These are phyloP conservation scores for Bondarzewia mesenterica DNA, from an alignment of 1,284 basidiomycete genomes.

Conservation along the genomic window DNA sequence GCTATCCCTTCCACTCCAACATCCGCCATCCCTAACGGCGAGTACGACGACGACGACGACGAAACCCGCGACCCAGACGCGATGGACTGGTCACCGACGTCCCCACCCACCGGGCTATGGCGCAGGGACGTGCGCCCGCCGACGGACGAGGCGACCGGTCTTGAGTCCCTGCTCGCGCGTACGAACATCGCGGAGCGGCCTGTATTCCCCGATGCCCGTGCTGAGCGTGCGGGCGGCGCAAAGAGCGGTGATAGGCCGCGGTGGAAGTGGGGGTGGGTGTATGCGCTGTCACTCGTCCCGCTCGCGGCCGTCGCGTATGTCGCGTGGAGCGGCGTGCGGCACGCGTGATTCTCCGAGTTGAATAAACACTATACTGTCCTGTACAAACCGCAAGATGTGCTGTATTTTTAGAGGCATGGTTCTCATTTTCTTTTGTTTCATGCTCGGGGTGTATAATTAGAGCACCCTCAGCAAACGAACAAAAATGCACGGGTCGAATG, in stretches of 20 bases:
- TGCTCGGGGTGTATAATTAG: too few relatives aligned
- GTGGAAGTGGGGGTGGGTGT: conserved; percentile 28
- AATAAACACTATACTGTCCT: too few relatives aligned
- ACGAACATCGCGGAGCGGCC: conserved; percentile 44
- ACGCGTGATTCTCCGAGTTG: too few relatives aligned
- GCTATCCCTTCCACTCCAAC: neutral
- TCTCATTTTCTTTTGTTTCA: too few relatives aligned
- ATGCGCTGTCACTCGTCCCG: conserved; percentile 25
- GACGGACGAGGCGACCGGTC: conserved; percentile 70
- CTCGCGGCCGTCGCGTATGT: conserved; percentile 8
- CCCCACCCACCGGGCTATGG: conserved; percentile 25
- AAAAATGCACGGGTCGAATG: too few relatives aligned
- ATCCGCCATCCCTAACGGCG: conserved; percentile 8
- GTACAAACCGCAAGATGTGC: too few relatives aligned
- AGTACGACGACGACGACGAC: conserved; percentile 18
- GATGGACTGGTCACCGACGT: conserved; percentile 65
- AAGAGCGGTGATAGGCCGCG: neutral
- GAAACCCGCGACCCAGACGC: conserved; percentile 36
- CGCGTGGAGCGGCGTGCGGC: conserved; percentile 1
- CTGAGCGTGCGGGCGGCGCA: neutral
- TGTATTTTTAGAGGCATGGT: too few relatives aligned
- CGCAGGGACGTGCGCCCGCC: conserved; percentile 48
- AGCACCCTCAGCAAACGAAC: too few relatives aligned
- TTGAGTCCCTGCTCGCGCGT: conserved; percentile 64
- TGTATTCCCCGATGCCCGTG: neutral